Base-by-base conservation (phyloP, 805 yeast species). In the Helenozyma baotianmanensis region DNA sequence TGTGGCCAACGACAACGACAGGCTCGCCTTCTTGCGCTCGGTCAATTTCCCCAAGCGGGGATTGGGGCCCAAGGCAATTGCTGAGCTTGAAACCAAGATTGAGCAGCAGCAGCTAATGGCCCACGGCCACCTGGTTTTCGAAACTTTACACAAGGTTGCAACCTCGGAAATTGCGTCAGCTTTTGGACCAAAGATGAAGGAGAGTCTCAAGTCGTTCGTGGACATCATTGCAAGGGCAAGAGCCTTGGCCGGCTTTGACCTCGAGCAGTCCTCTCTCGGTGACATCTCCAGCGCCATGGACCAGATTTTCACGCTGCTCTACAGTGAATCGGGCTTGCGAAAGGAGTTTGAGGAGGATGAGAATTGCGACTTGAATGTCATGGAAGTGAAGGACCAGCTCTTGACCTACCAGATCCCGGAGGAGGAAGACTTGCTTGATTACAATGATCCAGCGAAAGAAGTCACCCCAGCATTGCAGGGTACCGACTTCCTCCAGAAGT, bases 21-120 rank as follows among this genome's bases (percentile, higher is more conserved):
- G 71, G 36, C 53, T 76, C 18, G 84, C 95, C 0, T 62, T 75
- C 21, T 42, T 74, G 21, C 58, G 86, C 21, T 67, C 81, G 1
- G 40, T 88, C 17, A 70, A 73, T 27, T 65, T 64, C 32, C 90
- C 89, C 1, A 64, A 76, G 23, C 59, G 80, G 35, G 89, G 92
- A 0, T 49, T 87, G 8, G 96, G 96, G 0, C 66, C 61, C 1
- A 70, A 70, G 22, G 60, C 81, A 0, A 39, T 73, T 3, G 64
- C 63, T 2, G 47, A 43, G 8, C 16, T 45, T 29, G 45, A 43
- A 13, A 12, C 16, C 1, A 4, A 40, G 8, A 50, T 74, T 14
- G 61, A 53, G 16, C 30, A 33, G 25, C 33, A 49, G 22, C 27
- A 27, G 25, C 14, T 14, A 13, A 14, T 18, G 18, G 23, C 13